These are phyloP conservation scores for Auriscalpium vulgare DNA, from an alignment of 768 basidiomycete species.

Conservation along the genomic window DNA sequence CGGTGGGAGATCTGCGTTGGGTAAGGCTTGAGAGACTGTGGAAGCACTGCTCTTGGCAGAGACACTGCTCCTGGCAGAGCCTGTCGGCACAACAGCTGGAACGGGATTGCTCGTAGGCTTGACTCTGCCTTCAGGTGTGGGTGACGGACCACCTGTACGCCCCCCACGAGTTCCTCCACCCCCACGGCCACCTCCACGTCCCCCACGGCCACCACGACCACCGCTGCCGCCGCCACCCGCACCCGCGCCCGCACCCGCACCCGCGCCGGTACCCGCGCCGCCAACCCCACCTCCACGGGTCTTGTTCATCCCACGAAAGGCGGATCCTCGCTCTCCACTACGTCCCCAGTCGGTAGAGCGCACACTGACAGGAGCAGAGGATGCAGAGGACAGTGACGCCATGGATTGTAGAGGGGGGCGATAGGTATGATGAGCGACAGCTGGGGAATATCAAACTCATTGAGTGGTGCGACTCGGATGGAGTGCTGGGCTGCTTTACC, in stretches of 20 bases:
- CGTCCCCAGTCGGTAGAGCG: conserved; percentile 37
- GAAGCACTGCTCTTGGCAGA: conserved; percentile 7
- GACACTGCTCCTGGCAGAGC: not conserved
- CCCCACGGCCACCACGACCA: conserved; percentile 15
- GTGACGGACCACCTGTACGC: not conserved
- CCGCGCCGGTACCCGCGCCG: not conserved
- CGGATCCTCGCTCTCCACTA: conserved; percentile 38
- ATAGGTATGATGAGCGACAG: not conserved
- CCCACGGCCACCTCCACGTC: not conserved
- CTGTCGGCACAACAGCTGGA: not conserved
- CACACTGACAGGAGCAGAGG: conserved; percentile 23
- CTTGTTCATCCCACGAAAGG: conserved; percentile 37
- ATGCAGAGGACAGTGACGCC: conserved; percentile 33
- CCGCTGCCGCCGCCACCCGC: conserved; percentile 25
- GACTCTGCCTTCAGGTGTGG: not conserved
- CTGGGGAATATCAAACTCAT: not conserved
- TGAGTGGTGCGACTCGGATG: not conserved
- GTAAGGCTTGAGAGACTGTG: not conserved
- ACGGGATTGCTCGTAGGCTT: not conserved
- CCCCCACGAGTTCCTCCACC: not conserved
- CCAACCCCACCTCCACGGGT: conserved; percentile 13
- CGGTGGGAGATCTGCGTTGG: not conserved
- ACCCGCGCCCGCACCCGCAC: no score
- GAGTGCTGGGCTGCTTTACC: no score
- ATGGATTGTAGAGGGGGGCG: conserved; percentile 19